phyloP scores from a whole-genome alignment of 768 basidiomycete genomes.

The Naganishia friedmannii region DNA sequence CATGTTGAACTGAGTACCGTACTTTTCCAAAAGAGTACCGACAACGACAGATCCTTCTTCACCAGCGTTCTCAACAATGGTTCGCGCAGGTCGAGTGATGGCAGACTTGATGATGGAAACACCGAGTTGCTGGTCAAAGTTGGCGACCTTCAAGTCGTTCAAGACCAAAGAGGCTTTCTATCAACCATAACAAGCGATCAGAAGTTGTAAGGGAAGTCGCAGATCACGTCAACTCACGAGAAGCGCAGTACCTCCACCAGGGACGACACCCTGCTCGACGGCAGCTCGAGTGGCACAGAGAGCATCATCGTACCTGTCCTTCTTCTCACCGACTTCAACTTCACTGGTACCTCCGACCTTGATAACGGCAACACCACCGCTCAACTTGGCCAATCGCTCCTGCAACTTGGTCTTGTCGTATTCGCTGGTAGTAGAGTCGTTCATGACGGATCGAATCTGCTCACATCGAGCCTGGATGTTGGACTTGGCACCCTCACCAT shows the following conservation, averaged over 20 bases:
- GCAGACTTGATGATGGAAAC: slow-evolving; percentile 88
- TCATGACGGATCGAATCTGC: slow-evolving; percentile 81
- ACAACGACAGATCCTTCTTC: slow-evolving; percentile 92
- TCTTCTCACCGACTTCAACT: slow-evolving; percentile 98
- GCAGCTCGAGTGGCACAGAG: slow-evolving; percentile 97
- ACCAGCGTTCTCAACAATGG: slow-evolving; percentile 88
- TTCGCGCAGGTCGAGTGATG: slow-evolving; percentile 74
- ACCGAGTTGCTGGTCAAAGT: slow-evolving; percentile 98
- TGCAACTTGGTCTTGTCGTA: slow-evolving; percentile 93
- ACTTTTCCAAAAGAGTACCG: slow-evolving; percentile 71
- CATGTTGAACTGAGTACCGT: slow-evolving; percentile 73
- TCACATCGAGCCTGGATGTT: slow-evolving; percentile 89
- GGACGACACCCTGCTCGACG: slow-evolving; percentile 96
- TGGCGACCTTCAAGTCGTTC: slow-evolving; percentile 69
- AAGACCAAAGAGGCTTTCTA: slow-evolving; percentile 53
- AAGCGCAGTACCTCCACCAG: slow-evolving; percentile 90
- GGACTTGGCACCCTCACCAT: slow-evolving; percentile 87
- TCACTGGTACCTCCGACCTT: slow-evolving; percentile 90
- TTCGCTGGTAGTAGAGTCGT: slow-evolving; percentile 80
- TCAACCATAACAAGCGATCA: background rate
- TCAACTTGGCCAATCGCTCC: slow-evolving; percentile 92
- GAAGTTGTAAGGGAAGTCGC: background rate
- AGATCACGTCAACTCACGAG: slow-evolving; percentile 51
- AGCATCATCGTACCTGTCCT: slow-evolving; percentile 96
- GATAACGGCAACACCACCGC: slow-evolving; percentile 96